Conservation (phyloP, 139 green algal genomes). For the Axilococcus clingmanii region DNA sequence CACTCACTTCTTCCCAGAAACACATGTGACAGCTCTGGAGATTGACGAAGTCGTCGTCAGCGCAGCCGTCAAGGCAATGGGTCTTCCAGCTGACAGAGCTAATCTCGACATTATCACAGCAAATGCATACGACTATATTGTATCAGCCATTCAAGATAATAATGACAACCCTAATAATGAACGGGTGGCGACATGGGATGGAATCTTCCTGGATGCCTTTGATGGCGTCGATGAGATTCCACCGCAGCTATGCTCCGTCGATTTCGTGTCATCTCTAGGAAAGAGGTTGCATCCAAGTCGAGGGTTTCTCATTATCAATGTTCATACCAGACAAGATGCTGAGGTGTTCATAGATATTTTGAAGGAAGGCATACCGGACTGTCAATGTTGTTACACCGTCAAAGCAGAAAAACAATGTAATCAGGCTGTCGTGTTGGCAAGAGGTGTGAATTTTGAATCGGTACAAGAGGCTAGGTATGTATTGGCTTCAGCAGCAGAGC, state of each 20-base stretch:
- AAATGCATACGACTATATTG: slow-evolving; percentile 2
- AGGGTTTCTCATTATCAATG: slow-evolving; percentile 41
- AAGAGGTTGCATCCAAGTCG: slow-evolving; percentile 32
- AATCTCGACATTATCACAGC: slow-evolving; percentile 11
- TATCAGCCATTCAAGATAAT: background rate
- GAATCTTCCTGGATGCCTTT: slow-evolving; percentile 46
- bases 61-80: slow-evolving; percentile 36
- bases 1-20: slow-evolving; percentile 28
- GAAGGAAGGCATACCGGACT: background rate
- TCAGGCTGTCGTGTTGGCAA: background rate
- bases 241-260: background rate
- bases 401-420: slow-evolving; percentile 9
- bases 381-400: slow-evolving; percentile 6
- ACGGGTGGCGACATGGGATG: slow-evolving; percentile 18
- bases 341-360: background rate
- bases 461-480: no score
- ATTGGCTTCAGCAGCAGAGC: no score
- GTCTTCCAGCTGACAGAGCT: slow-evolving; percentile 16
- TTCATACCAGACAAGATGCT: slow-evolving; percentile 8
- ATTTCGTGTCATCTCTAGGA: slow-evolving; percentile 20
- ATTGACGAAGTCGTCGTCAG: slow-evolving; percentile 39
- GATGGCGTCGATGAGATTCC: slow-evolving; percentile 43
- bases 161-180: background rate
- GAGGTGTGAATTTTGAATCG: no score
- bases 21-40: slow-evolving; percentile 39